These are phyloP conservation scores for Zoysia pacifica DNA, from an alignment of 176 grass and related monocot genomes.

Conservation along the genomic window DNA sequence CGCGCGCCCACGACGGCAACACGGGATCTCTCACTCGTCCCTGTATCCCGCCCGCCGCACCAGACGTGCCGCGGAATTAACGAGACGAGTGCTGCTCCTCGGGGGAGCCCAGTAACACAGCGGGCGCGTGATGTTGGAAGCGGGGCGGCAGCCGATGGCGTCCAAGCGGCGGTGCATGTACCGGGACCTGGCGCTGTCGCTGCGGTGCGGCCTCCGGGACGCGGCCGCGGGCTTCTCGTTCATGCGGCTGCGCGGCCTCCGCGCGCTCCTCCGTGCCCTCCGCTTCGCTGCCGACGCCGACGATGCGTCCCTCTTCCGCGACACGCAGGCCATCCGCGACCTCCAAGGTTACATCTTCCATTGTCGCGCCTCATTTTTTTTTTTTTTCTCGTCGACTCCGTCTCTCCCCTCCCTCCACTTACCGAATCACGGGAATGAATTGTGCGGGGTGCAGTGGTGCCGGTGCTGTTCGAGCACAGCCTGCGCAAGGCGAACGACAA, in stretches of 20 bases:
- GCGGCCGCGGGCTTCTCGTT: constrained; percentile 54
- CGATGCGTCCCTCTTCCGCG: constrained; percentile 35
- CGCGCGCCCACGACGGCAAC: no score
- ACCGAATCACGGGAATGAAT: not conserved
- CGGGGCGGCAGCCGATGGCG: no score
- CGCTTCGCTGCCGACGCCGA: constrained; percentile 26
- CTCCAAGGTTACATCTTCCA: constrained; percentile 44
- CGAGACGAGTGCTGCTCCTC: no score
- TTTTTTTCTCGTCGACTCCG: not conserved
- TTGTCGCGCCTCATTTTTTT: no score
- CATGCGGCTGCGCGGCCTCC: constrained; percentile 51
- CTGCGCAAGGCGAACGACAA: constrained; percentile 37
- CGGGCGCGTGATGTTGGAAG: no score
- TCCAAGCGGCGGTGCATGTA: no score
- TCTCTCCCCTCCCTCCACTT: not conserved
- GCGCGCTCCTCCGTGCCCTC: constrained; percentile 49
- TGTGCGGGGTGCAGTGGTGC: constrained; percentile 44
- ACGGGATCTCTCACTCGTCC: no score
- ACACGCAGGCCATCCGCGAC: constrained; percentile 52
- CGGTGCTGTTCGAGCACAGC: constrained; percentile 61
- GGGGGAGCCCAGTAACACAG: no score
- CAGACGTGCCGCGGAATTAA: no score
- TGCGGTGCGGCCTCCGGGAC: constrained; percentile 33
- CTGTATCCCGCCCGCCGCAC: no score
- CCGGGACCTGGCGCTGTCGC: no score